A percentile compares a stretch with the other conserved stretches of the same genome.
Conservation (phyloP, 768 basidiomycete genomes). For the Leccinum barrowsii region DNA sequence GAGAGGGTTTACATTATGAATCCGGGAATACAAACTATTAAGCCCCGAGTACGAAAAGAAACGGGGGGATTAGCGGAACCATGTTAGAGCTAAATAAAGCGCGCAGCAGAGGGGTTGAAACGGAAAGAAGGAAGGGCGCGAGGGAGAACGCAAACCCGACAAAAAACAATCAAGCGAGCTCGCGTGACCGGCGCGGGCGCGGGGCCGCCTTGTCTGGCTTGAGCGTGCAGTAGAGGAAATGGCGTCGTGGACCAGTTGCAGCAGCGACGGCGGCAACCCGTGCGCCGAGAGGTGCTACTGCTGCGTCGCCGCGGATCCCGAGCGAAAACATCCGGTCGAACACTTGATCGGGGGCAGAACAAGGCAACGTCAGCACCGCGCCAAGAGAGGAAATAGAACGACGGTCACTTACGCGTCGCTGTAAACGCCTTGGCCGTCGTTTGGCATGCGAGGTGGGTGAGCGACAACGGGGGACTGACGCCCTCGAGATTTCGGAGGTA, state of each 20-base stretch:
- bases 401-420: slow-evolving; percentile 59
- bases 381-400: neutral
- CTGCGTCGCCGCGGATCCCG: slow-evolving; percentile 71
- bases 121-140: neutral
- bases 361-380: neutral
- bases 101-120: neutral
- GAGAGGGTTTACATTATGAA: slow-evolving; percentile 8
- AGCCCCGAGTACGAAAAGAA: neutral
- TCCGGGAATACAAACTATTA: slow-evolving; percentile 19
- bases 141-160: neutral
- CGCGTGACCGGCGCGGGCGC: slow-evolving; percentile 46
- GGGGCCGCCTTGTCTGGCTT: slow-evolving; percentile 51
- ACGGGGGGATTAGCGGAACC: neutral
- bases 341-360: slow-evolving; percentile 46
- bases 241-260: slow-evolving; percentile 70
- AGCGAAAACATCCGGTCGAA: slow-evolving; percentile 90
- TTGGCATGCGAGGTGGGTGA: slow-evolving; percentile 87
- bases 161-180: slow-evolving; percentile 14
- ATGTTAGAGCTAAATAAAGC: neutral
- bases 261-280: slow-evolving; percentile 66
- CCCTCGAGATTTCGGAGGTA: slow-evolving; percentile 90
- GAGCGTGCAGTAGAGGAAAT: slow-evolving; percentile 80
- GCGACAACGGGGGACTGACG: slow-evolving; percentile 80
- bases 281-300: slow-evolving; percentile 53
- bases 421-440: slow-evolving; percentile 86